Conservation (phyloP, 345 rosid genomes). For the Eucalyptus erythrocorys region DNA sequence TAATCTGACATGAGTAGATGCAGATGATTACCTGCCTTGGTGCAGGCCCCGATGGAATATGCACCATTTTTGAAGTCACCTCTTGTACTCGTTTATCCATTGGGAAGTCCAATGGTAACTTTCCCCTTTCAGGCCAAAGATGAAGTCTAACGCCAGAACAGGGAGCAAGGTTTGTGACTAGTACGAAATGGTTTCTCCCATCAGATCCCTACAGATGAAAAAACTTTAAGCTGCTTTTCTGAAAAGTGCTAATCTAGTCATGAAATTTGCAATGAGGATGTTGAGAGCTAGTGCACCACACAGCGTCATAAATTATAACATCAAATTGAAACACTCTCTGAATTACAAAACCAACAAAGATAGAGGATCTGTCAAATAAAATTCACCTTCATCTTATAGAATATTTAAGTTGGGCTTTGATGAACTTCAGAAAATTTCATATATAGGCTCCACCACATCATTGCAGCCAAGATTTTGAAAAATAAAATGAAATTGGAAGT, state of each 20-base stretch:
- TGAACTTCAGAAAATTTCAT: neutral
- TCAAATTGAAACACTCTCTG: neutral
- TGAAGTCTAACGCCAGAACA: conserved; percentile 94
- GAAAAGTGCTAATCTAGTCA: neutral
- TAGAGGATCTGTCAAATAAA: neutral
- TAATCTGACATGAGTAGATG: neutral
- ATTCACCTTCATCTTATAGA: neutral
- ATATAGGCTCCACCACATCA: neutral
- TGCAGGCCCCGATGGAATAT: conserved; percentile 87
- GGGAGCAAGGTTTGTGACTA: conserved; percentile 94
- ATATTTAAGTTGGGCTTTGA: neutral
- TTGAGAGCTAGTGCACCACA: neutral
- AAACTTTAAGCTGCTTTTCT: neutral
- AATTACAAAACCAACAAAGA: neutral
- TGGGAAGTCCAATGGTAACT: conserved; percentile 36
- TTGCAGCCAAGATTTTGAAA: neutral
- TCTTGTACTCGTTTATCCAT: conserved; percentile 51
- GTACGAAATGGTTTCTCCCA: conserved; percentile 73
- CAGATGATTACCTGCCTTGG: conserved; percentile 70
- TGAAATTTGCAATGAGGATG: neutral
- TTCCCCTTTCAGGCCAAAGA: conserved; percentile 82
- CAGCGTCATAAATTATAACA: neutral
- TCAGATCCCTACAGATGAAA: conserved; percentile 57
- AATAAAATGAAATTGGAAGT: neutral
- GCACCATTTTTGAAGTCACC: conserved; percentile 93